Evolutionary conservation across 345 rosid species (phyloP), one percentile per base, ranked within the genome.

Genomic region (Aurinia saxatilis): DNA sequence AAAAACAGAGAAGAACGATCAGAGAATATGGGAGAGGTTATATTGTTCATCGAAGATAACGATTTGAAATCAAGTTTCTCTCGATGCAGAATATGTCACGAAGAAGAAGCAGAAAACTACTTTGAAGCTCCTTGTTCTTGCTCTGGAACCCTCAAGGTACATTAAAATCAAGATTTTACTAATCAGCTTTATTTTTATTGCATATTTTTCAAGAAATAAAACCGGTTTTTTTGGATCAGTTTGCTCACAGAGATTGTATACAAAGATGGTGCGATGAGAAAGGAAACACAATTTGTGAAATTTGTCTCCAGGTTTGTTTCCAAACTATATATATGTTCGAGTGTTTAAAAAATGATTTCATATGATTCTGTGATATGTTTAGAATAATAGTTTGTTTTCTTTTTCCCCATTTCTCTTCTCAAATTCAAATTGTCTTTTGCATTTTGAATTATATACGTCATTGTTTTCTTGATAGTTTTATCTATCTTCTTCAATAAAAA

Each of bases 61-160:
- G 78, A 80, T 57, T 66, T 58, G 10, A 67, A 73, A 40, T 55
- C 77, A 4, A 73, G 71, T 68, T 10, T 35, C 5, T 11, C 10
- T 31, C 46, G 69, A 1, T 56, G 99, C 66, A 81, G 99, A 73
- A 93, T 93, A 38, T 93, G 97, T 73, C 96, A 87, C 33, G 99
- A 89, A 67, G 93, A 87, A 61, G 74, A 69, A 51, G 84, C 81
- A 27, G 77, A 77, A 13, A 95, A 81, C 58, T 85, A 86, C 78
- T 65, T 92, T 51, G 99, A 92, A 82, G 82, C 91, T 77, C 97
- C 97, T 34, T 92, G 97, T 71, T 78, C 90, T 75, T 92, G 99
- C 52, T 92, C 95, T 1, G 99, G 99, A 46, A 85, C 99, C 21
- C 79, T 82, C 48, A 85, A 92, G 91, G 99, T 92, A 79, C 42